A percentile compares a stretch with the other conserved stretches of the same genome.
Conservation (phyloP, 257 asterid species). For the Gentiana macrophylla region DNA sequence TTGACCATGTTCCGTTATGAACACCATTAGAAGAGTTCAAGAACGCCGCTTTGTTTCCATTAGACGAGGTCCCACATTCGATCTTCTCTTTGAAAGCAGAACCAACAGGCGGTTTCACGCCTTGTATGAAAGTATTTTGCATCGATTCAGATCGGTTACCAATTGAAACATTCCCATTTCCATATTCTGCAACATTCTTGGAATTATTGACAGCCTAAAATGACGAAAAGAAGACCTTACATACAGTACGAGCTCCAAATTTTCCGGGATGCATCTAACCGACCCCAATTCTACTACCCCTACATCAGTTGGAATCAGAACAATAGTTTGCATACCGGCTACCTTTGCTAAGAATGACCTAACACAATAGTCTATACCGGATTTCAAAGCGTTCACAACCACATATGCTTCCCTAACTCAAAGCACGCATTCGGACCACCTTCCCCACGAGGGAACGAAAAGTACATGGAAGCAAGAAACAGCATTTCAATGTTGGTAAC, state of each 20-base stretch:
- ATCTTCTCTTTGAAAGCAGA: no score
- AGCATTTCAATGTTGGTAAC: slow-evolving; percentile 95
- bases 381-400: slow-evolving; percentile 52
- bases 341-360: slow-evolving; percentile 76
- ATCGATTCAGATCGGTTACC: no score
- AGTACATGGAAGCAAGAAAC: slow-evolving; percentile 94
- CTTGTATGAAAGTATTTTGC: no score
- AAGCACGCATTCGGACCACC: slow-evolving; percentile 89
- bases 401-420: slow-evolving; percentile 48
- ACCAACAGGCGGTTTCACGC: no score
- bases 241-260: slow-evolving; percentile 38
- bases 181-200: slow-evolving; percentile 26
- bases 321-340: slow-evolving; percentile 84
- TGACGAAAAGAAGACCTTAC: slow-evolving; percentile 51
- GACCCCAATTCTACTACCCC: slow-evolving; percentile 97
- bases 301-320: slow-evolving; percentile 69
- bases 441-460: slow-evolving; percentile 66
- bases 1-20: slow-evolving; percentile 30
- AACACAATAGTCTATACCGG: slow-evolving; percentile 48
- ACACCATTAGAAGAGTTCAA: slow-evolving; percentile 35
- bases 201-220: slow-evolving; percentile 26
- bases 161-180: no score
- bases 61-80: slow-evolving; percentile 7
- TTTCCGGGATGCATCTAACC: slow-evolving; percentile 61
- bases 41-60: slow-evolving; percentile 17